phyloP scores from a whole-genome alignment of 768 basidiomycete species.

The Exidia glandulosa region DNA sequence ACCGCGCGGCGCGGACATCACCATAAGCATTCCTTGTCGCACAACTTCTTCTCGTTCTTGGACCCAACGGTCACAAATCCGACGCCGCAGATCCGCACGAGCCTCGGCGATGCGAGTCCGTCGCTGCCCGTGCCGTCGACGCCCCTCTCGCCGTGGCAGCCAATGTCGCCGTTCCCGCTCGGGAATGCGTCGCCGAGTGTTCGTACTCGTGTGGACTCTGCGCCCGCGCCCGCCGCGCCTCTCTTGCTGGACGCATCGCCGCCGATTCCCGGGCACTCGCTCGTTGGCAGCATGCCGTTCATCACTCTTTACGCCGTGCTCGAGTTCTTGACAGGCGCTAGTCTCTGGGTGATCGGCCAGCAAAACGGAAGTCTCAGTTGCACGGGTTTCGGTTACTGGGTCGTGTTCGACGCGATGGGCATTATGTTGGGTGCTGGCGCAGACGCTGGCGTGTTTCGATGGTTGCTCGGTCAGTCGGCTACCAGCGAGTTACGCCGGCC shows the following conservation, averaged over 20 bases:
- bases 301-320: neutral
- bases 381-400: slow-evolving; percentile 91
- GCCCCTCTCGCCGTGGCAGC: slow-evolving; percentile 59
- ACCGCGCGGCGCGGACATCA: slow-evolving; percentile 62
- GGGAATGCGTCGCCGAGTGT: neutral
- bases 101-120: neutral
- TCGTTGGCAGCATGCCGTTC: neutral
- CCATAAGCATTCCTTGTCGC: slow-evolving; percentile 88
- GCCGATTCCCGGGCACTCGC: neutral
- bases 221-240: neutral
- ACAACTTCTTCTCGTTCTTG: slow-evolving; percentile 93
- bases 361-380: slow-evolving; percentile 74
- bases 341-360: slow-evolving; percentile 85
- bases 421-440: slow-evolving; percentile 36
- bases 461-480: neutral
- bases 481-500: slow-evolving; percentile 26
- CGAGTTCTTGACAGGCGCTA: slow-evolving; percentile 55
- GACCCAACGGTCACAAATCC: slow-evolving; percentile 45
- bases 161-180: slow-evolving; percentile 33
- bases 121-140: slow-evolving; percentile 44
- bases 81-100: slow-evolving; percentile 22
- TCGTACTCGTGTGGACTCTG: neutral
- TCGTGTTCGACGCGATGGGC: slow-evolving; percentile 89
- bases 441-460: slow-evolving; percentile 4
- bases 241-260: neutral